Evolutionary conservation across 1,284 basidiomycete genomes (phyloP), one percentile per base, ranked within the genome.

Genomic region (Microbotryum scabiosae): DNA sequence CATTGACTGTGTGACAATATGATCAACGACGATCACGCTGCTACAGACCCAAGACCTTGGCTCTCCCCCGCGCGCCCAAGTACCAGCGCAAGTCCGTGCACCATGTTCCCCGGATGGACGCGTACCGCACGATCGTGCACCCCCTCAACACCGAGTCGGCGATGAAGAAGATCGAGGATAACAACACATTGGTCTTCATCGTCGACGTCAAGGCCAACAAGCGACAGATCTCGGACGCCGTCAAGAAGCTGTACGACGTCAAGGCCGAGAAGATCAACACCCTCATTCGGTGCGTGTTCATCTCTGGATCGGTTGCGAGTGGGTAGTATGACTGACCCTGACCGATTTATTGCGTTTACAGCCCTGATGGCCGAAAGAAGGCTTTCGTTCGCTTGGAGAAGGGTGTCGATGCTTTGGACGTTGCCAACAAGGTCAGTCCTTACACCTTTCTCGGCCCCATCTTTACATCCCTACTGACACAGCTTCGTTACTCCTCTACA

Each of bases 351-450:
- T 57, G 47, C 54, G 26, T 51, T 28, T 57, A 3, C 67, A 91
- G 90, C 76, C 96, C 94, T 62, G 96, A 98, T 74, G 94, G 96
- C 63, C 91, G 88, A 84, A 98, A 98, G 84, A 98, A 98, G 87
- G 94, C 94, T 54, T 98, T 96, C 77, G 91, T 97, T 62, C 85
- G 92, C 57, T 81, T 98, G 73, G 90, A 91, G 45, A 79, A 93
- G 41, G 94, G 97, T 81, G 89, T 94, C 78, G 94, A 98, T 75
- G 94, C 94, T 55, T 80, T 97, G 71, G 94, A 98, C 78, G 90
- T 98, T 69, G 92, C 93, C 71, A 98, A 97, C 88, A 97, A 96
- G 87, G 92, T 94, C 65, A 61, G 84, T 75, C 65, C 20, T 6
- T 71, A 60, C 66, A 71, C 66, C 72, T 62, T 69, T 30, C n/a